A percentile compares a stretch with the other conserved stretches of the same genome.
These are phyloP conservation scores for Apiospora pterosperma DNA, from an alignment of 2,329 filamentous ascomycete genomes.

Conservation along the genomic window DNA sequence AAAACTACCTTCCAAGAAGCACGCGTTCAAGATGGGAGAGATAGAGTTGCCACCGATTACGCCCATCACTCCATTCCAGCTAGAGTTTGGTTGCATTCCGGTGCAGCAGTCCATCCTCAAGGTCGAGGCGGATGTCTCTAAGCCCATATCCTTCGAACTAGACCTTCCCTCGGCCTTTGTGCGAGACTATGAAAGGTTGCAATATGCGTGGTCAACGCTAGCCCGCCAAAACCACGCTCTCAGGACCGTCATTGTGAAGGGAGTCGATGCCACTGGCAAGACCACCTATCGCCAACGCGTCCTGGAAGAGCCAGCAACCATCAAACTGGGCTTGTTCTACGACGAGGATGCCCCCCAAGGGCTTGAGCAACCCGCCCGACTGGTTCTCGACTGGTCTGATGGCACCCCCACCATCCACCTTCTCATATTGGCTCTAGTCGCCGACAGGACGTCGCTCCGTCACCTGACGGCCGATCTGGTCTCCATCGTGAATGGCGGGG, in stretches of 20 bases:
- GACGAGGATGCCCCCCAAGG: neutral
- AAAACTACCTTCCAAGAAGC: too few relatives aligned
- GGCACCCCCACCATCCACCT: neutral
- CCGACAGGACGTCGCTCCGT: neutral
- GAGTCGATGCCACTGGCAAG: neutral
- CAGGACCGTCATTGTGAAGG: neutral
- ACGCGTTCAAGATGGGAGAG: neutral
- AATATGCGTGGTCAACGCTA: neutral
- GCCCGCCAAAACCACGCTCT: neutral
- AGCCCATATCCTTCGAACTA: neutral
- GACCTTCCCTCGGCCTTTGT: neutral
- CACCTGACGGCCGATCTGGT: neutral
- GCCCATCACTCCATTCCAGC: neutral
- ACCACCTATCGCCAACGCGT: neutral
- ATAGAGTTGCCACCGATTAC: neutral
- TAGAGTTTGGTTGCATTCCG: neutral
- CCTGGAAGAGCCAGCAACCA: neutral
- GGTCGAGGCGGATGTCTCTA: neutral
- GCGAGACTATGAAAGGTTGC: neutral
- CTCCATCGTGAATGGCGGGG: constrained; percentile 2
- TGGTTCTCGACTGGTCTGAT: neutral
- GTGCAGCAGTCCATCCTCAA: neutral
- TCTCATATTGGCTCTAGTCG: neutral
- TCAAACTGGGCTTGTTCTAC: neutral
- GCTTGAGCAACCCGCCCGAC: neutral